Evolutionary conservation across 2,329 filamentous ascomycete genomes (phyloP).

Genomic region (Daldinia eschscholtzii): DNA sequence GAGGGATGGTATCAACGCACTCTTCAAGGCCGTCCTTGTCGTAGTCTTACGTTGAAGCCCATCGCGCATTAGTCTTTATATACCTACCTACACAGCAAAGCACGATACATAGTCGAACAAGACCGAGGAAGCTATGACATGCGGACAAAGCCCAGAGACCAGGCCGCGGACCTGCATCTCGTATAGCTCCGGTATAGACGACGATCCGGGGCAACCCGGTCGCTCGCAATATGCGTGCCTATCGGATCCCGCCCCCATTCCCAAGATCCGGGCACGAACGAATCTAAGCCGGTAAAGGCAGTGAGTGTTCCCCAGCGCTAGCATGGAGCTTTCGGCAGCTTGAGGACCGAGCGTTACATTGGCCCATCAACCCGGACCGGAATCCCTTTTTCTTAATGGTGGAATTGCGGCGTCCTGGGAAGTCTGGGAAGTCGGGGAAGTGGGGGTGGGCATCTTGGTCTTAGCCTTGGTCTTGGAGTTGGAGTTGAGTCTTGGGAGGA

Average conservation of each 20-base stretch:
- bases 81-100: constrained; percentile 2
- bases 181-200: constrained; percentile 5
- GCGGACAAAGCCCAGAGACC: constrained; percentile 12
- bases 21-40: not conserved
- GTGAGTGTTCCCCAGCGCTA: constrained; percentile 12
- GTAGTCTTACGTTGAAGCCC: too few relatives aligned
- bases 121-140: not conserved
- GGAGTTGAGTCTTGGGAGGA: not conserved
- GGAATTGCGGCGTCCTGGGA: constrained; percentile 32
- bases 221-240: constrained; percentile 39
- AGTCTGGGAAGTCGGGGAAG: constrained; percentile 23
- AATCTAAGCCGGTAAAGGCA: not conserved
- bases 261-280: constrained; percentile 26
- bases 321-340: constrained; percentile 30
- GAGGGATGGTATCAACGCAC: not conserved
- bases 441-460: constrained; percentile 11
- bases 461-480: constrained; percentile 1
- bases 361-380: constrained; percentile 18
- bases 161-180: constrained; percentile 14
- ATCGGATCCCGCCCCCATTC: constrained; percentile 29
- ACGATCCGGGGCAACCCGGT: constrained; percentile 10
- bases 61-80: not conserved
- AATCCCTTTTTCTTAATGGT: constrained; percentile 41
- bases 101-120: not conserved
- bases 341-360: constrained; percentile 38